A percentile compares a stretch with the other conserved stretches of the same genome.
These are phyloP conservation scores for Flaveria sonorensis DNA, from an alignment of 129 eudicot species.

Conservation along the genomic window DNA sequence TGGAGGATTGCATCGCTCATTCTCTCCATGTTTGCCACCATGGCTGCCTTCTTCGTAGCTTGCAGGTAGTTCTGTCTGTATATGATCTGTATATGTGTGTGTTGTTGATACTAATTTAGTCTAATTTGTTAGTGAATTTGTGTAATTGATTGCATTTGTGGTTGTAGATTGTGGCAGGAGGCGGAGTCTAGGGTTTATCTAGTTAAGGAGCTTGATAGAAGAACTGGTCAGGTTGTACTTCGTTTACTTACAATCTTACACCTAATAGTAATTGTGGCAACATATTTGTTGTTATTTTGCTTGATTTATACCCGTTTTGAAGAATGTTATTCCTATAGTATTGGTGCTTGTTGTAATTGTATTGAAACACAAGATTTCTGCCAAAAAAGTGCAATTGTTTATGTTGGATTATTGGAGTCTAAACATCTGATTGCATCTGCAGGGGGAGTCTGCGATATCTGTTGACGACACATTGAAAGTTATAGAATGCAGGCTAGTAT, in stretches of 20 bases:
- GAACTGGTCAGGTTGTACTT: constrained; percentile 63
- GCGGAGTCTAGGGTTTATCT: constrained; percentile 69
- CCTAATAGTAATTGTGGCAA: background rate
- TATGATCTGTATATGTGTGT: background rate
- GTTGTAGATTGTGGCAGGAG: constrained; percentile 82
- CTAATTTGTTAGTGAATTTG: constrained; percentile 5
- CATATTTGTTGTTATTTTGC: background rate
- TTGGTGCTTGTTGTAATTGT: background rate
- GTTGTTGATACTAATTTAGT: constrained; percentile 14
- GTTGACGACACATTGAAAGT: constrained; percentile 73
- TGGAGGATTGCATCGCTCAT: constrained; percentile 49
- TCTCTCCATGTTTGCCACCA: constrained; percentile 84
- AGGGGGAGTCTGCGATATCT: constrained; percentile 71
- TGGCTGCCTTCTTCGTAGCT: constrained; percentile 76
- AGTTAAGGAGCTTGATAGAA: constrained; percentile 66
- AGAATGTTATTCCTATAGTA: background rate
- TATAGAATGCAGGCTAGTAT: constrained; percentile 68
- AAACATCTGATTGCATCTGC: constrained; percentile 25
- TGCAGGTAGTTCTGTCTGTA: constrained; percentile 44
- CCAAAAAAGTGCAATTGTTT: background rate
- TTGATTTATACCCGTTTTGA: background rate
- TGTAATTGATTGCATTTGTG: background rate
- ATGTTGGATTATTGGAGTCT: constrained; percentile 10
- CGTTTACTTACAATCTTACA: background rate
- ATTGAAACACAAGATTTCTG: background rate